phyloP scores from a whole-genome alignment of 164 flowering plant species.

The Tetrastigma voinierianum region DNA sequence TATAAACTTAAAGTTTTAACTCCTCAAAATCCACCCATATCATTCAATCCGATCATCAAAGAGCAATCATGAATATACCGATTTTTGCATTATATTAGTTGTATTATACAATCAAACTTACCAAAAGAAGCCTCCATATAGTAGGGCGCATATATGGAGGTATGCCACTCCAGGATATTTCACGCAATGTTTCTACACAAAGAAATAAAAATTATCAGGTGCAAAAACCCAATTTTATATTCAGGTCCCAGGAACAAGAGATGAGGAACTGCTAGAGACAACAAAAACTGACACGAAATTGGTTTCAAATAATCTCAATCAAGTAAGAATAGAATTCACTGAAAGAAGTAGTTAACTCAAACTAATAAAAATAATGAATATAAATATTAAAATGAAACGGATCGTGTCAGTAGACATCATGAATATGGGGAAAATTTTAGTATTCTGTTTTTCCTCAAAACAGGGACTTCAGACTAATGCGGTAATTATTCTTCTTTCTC shows the following conservation, averaged over 20 bases:
- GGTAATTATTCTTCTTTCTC: no score
- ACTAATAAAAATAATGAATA: no score
- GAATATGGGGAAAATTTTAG: no score
- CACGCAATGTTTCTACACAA: slow-evolving; percentile 76
- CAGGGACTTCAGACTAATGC: no score
- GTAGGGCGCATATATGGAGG: slow-evolving; percentile 88
- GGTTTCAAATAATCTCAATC: no score
- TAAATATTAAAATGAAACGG: no score
- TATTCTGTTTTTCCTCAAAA: no score
- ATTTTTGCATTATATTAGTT: no score
- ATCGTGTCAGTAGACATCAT: no score
- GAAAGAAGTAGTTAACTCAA: no score
- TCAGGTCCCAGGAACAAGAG: neutral
- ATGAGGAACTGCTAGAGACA: neutral
- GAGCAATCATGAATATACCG: neutral
- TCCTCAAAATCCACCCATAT: neutral
- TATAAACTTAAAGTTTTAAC: neutral
- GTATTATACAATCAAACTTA: slow-evolving; percentile 40
- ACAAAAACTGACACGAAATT: no score
- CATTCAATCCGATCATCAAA: neutral
- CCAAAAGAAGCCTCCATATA: slow-evolving; percentile 98
- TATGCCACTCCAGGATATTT: slow-evolving; percentile 94
- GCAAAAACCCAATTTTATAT: neutral
- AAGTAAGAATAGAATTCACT: no score
- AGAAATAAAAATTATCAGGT: slow-evolving; percentile 1